Evolutionary conservation across 768 basidiomycete species (phyloP).

Genomic region (Xerocomellus chrysenteron): DNA sequence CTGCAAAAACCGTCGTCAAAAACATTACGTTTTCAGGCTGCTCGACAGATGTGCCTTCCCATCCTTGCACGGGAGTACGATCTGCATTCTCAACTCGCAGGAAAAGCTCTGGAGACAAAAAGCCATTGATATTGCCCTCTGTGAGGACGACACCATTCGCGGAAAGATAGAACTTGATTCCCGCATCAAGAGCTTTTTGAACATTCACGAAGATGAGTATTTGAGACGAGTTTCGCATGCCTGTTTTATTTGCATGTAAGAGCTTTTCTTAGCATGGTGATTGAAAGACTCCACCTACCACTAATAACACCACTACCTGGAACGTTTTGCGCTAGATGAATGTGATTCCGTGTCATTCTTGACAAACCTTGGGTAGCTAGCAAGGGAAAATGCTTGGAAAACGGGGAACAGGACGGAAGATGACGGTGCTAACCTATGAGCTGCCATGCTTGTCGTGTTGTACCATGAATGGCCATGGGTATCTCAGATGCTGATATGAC

Average conservation of each 20-base stretch:
- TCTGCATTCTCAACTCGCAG: constrained; percentile 55
- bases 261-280: neutral
- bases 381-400: neutral
- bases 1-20: no score
- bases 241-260: constrained; percentile 38
- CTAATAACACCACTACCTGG: constrained; percentile 67
- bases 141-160: constrained; percentile 89
- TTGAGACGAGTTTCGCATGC: constrained; percentile 77
- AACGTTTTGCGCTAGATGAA: constrained; percentile 86
- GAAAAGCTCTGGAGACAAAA: constrained; percentile 66
- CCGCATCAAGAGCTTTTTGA: constrained; percentile 62
- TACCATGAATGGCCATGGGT: constrained; percentile 84
- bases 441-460: constrained; percentile 66
- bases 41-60: no score
- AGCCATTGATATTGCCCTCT: constrained; percentile 66
- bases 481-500: constrained; percentile 60
- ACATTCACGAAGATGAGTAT: constrained; percentile 84
- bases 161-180: constrained; percentile 75
- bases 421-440: constrained; percentile 51
- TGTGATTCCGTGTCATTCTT: constrained; percentile 86
- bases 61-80: constrained; percentile 19
- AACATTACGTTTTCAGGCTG: no score
- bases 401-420: neutral
- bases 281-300: constrained; percentile 47
- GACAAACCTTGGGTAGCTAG: constrained; percentile 72